Base-by-base conservation (phyloP, 345 rosid species). In the Salix suchowensis region DNA sequence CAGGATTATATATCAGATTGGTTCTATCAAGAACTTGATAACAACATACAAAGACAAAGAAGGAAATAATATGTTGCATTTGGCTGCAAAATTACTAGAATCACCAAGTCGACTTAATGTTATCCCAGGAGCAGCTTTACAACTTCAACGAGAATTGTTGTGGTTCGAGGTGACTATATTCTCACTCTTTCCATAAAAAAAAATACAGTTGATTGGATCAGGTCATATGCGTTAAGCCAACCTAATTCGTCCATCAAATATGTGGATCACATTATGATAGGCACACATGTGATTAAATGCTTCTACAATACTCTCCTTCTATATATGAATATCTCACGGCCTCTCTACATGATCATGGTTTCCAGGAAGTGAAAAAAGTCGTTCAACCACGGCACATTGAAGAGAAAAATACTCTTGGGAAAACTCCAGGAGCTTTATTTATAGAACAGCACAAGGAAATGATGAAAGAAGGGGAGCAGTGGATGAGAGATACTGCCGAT, bases 121-220 rank as follows among this genome's bases (percentile, higher is more conserved):
- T 44, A 52, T 67, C 23, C 65, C 79, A 4, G 82, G 82, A 60
- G 82, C 74, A 37, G 82, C 82, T 30, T 69, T 81, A 4, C 81
- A 81, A n/a, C 30, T 81, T 15, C 79, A 74, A 18, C 37, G 58
- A 0, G 81, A 81, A 58, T 39, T 74, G 13, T 3, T 77, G 50
- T 82, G 85, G 82, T 82, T 75, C 50, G 66, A 72, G 79, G 82
- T 75, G 52, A 65, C 2, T 55, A 40, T 55, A 55, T 14, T 67
- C 40, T 58, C 10, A 46, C 23, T 50, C 11, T 24, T 42, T 1
- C 16, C 2, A 8, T 6, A 7, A 4, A 7, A 24, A 26, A 1
- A 23, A 18, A n/a, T 36, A 21, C 14, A 9, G 2, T 4, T 69
- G 28, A 16, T 24, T 15, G 7, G 74, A 32, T 32, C 34, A 16